A percentile compares a stretch with the other conserved stretches of the same genome.
Conservation (phyloP, 192 early-diverging fungal genomes). For the Coemansia sp. region DNA sequence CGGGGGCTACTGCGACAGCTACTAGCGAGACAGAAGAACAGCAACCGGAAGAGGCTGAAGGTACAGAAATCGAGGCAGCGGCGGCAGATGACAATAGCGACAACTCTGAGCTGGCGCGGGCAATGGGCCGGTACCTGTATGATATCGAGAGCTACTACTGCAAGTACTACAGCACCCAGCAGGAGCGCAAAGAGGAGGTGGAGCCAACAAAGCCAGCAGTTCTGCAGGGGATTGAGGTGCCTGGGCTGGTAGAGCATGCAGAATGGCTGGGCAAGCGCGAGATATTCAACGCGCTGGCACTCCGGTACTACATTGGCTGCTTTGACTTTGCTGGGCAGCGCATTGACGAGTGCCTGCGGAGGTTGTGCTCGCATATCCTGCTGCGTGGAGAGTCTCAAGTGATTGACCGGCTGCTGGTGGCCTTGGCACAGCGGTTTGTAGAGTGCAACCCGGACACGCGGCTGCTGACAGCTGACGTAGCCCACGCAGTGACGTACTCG, state of each 20-base stretch:
- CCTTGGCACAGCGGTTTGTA: conserved; percentile 78
- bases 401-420: conserved; percentile 85
- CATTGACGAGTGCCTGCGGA: conserved; percentile 78
- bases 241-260: conserved; percentile 35
- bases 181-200: conserved; percentile 1
- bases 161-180: conserved; percentile 14
- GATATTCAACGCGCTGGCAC: conserved; percentile 55
- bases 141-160: conserved; percentile 41
- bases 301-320: conserved; percentile 71
- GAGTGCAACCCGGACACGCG: conserved; percentile 70
- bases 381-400: conserved; percentile 91
- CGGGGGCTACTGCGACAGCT: not conserved
- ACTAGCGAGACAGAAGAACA: conserved; percentile 5
- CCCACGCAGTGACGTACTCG: conserved; percentile 84
- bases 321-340: conserved; percentile 71
- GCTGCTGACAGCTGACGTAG: conserved; percentile 63
- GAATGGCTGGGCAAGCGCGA: conserved; percentile 58
- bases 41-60: not conserved
- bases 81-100: conserved; percentile 9
- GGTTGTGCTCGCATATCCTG: conserved; percentile 72
- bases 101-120: conserved; percentile 35
- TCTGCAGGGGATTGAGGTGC: conserved; percentile 35
- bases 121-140: conserved; percentile 50
- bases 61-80: not conserved
- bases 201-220: conserved; percentile 22